Percentiles rank a stretch among this genome's conserved stretches.
These are phyloP conservation scores for Tremella mesenterica DNA, from an alignment of 768 basidiomycete genomes.

Conservation along the genomic window DNA sequence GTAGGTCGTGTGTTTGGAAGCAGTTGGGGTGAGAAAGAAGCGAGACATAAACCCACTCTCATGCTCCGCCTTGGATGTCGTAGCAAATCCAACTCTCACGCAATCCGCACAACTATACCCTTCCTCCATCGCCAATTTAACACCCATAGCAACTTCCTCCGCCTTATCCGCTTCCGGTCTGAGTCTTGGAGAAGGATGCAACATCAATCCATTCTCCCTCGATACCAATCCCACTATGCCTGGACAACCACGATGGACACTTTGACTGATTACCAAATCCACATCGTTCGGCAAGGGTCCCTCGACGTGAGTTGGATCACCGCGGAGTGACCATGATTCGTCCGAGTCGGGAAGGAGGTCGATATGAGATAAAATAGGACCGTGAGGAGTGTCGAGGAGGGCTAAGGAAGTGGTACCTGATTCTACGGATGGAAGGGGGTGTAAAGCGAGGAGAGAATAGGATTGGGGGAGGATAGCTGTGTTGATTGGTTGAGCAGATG, in stretches of 20 bases:
- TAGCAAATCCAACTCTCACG: neutral
- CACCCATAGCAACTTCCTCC: constrained; percentile 11
- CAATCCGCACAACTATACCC: constrained; percentile 22
- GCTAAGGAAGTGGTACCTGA: constrained; percentile 13
- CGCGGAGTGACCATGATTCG: neutral
- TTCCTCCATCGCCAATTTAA: constrained; percentile 19
- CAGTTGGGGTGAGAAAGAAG: too few species aligned
- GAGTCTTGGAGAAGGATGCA: constrained; percentile 9
- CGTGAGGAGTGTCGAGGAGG: constrained; percentile 4
- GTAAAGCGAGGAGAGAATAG: constrained; percentile 15
- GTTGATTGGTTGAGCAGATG: neutral
- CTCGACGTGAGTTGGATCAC: neutral
- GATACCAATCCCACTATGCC: constrained; percentile 19
- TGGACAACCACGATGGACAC: constrained; percentile 15
- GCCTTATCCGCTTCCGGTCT: constrained; percentile 1
- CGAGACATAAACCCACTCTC: neutral
- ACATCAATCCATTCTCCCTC: constrained; percentile 5
- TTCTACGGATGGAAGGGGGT: constrained; percentile 11
- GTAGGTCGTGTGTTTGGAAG: too few species aligned
- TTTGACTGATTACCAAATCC: constrained; percentile 12
- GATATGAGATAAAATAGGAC: constrained; percentile 11
- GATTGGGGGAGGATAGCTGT: neutral
- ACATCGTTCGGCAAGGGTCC: neutral
- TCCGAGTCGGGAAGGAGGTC: constrained; percentile 8
- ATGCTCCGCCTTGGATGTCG: neutral